These are phyloP conservation scores for Vachellia collinsii DNA, from an alignment of 306 rosid genomes.

Conservation along the genomic window DNA sequence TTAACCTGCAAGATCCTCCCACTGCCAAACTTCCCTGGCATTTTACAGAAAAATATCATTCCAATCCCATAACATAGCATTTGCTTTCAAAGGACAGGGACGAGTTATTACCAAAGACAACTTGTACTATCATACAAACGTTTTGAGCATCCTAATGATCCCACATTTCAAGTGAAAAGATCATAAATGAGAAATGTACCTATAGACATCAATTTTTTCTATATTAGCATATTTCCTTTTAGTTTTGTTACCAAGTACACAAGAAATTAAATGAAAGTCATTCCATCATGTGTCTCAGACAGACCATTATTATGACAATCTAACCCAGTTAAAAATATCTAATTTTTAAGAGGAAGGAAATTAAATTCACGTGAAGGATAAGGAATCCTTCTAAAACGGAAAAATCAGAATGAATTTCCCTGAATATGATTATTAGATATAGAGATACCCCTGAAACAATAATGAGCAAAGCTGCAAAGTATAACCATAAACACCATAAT, in stretches of 20 bases:
- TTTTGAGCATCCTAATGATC: background rate
- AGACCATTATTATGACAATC: background rate
- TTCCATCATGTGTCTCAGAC: background rate
- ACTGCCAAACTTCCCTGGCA: constrained; percentile 59
- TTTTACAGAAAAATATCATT: constrained; percentile 45
- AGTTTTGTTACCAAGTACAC: background rate
- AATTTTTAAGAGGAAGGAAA: no score
- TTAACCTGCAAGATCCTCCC: constrained; percentile 48
- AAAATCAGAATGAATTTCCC: no score
- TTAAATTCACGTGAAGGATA: no score
- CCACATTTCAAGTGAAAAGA: background rate
- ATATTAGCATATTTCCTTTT: background rate
- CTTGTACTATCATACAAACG: constrained; percentile 4
- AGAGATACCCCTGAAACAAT: no score
- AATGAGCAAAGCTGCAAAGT: no score
- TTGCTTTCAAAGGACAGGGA: constrained; percentile 33
- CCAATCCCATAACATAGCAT: constrained; percentile 32
- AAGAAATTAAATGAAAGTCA: background rate
- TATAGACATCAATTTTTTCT: background rate
- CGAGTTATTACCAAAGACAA: constrained; percentile 23
- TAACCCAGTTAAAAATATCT: background rate
- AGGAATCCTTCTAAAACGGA: no score
- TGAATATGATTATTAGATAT: no score
- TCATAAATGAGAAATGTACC: background rate
- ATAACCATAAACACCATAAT: no score